A percentile compares a stretch with the other conserved stretches of the same genome.
phyloP scores from a whole-genome alignment of 345 rosid genomes.

The Linum usitatissimum region DNA sequence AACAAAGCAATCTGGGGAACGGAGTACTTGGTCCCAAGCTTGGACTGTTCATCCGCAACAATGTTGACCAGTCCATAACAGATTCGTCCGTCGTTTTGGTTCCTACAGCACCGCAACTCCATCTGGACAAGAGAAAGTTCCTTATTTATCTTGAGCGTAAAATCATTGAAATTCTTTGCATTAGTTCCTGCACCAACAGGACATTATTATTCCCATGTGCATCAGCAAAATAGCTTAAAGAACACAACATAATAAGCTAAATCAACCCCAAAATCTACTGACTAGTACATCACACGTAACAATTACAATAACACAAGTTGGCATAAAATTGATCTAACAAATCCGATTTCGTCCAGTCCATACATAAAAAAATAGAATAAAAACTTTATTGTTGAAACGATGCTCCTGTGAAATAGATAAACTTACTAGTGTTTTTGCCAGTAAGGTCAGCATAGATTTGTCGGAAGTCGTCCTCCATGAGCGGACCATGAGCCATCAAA shows the following conservation, averaged over 20 bases:
- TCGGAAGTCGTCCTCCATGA: slow-evolving; percentile 52
- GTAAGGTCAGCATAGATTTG: slow-evolving; percentile 54
- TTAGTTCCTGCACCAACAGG: slow-evolving; percentile 31
- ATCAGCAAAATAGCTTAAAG: neutral
- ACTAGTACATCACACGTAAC: neutral
- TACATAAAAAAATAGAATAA: neutral
- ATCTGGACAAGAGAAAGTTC: slow-evolving; percentile 64
- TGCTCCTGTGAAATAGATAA: neutral
- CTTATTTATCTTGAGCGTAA: slow-evolving; percentile 71
- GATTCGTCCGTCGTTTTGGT: slow-evolving; percentile 66
- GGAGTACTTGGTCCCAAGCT: slow-evolving; percentile 76
- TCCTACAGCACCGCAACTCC: slow-evolving; percentile 68
- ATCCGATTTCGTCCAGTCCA: neutral
- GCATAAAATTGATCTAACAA: neutral
- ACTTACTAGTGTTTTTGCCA: slow-evolving; percentile 43
- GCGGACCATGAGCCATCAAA: slow-evolving; percentile 76
- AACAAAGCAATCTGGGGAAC: slow-evolving; percentile 77
- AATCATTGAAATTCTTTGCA: slow-evolving; percentile 43
- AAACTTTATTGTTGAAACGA: neutral
- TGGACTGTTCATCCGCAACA: slow-evolving; percentile 75
- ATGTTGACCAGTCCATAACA: slow-evolving; percentile 76
- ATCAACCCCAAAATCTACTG: neutral
- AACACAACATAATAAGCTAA: neutral
- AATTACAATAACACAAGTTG: too few relatives aligned
- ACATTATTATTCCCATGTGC: neutral